Percentiles rank a stretch among this genome's conserved stretches.
phyloP scores from a whole-genome alignment of 768 basidiomycete genomes.

The Phanerochaete sordida region DNA sequence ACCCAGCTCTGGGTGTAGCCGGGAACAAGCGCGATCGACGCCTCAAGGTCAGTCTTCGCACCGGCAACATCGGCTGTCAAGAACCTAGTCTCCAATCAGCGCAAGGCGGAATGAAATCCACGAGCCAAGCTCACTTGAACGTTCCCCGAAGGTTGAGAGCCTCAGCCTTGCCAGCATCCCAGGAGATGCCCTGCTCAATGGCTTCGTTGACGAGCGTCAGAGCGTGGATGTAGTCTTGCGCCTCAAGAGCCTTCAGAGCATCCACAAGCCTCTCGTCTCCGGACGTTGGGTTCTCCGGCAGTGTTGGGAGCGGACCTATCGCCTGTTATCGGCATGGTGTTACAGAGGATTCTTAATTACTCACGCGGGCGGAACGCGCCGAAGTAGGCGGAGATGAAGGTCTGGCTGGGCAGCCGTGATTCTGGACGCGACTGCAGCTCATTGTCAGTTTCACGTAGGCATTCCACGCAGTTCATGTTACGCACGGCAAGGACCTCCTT shows the following conservation, averaged over 20 bases:
- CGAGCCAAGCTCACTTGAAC: conserved; percentile 65
- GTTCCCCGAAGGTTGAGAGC: conserved; percentile 93
- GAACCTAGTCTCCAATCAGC: conserved; percentile 64
- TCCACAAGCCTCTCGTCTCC: conserved; percentile 84
- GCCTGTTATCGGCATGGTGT: neutral
- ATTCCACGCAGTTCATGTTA: neutral
- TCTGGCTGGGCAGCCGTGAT: conserved; percentile 80
- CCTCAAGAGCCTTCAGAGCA: conserved; percentile 79
- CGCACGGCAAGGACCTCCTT: conserved; percentile 66
- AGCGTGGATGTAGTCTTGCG: conserved; percentile 81
- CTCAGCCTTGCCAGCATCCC: conserved; percentile 72
- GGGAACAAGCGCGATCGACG: conserved; percentile 65
- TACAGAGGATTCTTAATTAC: conserved; percentile 23
- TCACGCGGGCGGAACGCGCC: conserved; percentile 90
- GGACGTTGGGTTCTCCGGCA: conserved; percentile 70
- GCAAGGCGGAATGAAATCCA: too few relatives aligned
- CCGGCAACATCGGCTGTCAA: conserved; percentile 78
- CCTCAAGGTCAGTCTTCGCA: conserved; percentile 80
- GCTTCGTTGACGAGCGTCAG: conserved; percentile 80
- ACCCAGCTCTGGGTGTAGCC: conserved; percentile 85
- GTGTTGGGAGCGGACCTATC: conserved; percentile 59
- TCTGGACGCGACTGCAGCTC: conserved; percentile 53
- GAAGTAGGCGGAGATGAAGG: conserved; percentile 94
- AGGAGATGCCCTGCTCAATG: conserved; percentile 81
- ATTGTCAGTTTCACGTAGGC: neutral